Base-by-base conservation (phyloP, 192 early-diverging fungal species). In the Chytriomyces confervae region DNA sequence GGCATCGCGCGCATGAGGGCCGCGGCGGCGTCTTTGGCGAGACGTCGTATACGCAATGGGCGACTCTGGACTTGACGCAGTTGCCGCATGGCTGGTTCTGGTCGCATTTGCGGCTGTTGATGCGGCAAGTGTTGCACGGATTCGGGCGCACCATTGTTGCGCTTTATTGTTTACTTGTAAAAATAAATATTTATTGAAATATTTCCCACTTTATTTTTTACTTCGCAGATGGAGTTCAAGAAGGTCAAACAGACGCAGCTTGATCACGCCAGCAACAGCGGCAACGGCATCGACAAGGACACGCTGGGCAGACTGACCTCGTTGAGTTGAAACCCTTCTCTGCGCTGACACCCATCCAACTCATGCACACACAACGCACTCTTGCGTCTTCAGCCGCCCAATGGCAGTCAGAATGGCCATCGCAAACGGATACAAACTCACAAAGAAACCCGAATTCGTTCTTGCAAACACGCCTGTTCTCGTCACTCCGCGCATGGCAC, bases 381-480 rank as follows among this genome's bases (percentile, higher is more conserved):
- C 29, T 36, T 36, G 29, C 29, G 2, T 36, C 29, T 1, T 36
- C 67, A 74, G 72, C 10, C 72, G 72, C 9, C 72, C 72, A 24
- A 74, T 74, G 72, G 72, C 72, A 10, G 46, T 74, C 8, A 57
- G 72, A 9, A 57, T 62, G 9, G 72, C 72, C 2, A 74, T 74
- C 43, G 72, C 72, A 36, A 63, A 20, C 23, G 72, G 72, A 3
- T 74, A 74, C 72, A 71, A 71, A 43, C 50, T 45, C 44, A 51
- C 23, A 5, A 13, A 7, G 7, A 71, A 53, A 20, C 53, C 53
- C 13, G 20, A 11, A 20, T 11, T 11, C 13, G 20, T 57, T 20
- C 53, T 57, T 20, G 20, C 11, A 20, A 20, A 57, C 11, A 57
- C 53, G 13, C 53, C 53, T 20, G 53, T 57, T 18, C 53, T 57